Conservation (phyloP, 2,329 filamentous ascomycete genomes). For the Daldinia sp. region DNA sequence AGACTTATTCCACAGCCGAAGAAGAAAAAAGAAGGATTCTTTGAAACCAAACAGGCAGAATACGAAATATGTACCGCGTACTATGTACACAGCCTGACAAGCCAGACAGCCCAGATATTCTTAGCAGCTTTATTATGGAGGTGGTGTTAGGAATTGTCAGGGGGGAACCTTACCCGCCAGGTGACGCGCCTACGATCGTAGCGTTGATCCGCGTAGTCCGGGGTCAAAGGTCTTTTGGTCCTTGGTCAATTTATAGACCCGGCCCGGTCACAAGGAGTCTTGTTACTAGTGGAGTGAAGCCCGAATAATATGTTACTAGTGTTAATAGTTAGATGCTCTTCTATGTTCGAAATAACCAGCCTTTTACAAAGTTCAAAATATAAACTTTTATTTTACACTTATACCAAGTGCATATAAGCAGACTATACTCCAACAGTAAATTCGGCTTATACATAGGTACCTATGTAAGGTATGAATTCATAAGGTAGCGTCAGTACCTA, state of each 20-base stretch:
- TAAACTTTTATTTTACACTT: not conserved
- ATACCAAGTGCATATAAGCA: not conserved
- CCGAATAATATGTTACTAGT: not conserved
- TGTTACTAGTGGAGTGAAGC: conserved; percentile 4
- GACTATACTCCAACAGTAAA: not conserved
- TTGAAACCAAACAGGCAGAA: conserved; percentile 29
- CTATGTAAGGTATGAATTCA: not conserved
- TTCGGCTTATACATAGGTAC: not conserved
- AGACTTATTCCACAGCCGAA: conserved; percentile 9
- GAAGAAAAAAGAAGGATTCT: conserved; percentile 31
- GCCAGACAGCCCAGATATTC: conserved; percentile 23
- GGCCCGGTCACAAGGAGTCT: conserved; percentile 38
- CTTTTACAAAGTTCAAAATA: not conserved
- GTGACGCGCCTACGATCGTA: conserved; percentile 43
- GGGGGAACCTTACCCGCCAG: conserved; percentile 41
- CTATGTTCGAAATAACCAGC: too few relatives aligned
- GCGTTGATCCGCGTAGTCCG: conserved; percentile 40
- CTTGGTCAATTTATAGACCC: conserved; percentile 37
- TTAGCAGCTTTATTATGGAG: conserved; percentile 28
- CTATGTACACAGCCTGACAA: not conserved
- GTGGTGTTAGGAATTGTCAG: conserved; percentile 20
- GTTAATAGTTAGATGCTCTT: not conserved
- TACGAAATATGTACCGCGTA: conserved; percentile 24
- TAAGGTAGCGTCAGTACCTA: not conserved
- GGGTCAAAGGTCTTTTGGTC: conserved; percentile 39